These are phyloP conservation scores for Yamadazyma buinensis DNA, from an alignment of 1,139 yeast genomes.

Conservation along the genomic window DNA sequence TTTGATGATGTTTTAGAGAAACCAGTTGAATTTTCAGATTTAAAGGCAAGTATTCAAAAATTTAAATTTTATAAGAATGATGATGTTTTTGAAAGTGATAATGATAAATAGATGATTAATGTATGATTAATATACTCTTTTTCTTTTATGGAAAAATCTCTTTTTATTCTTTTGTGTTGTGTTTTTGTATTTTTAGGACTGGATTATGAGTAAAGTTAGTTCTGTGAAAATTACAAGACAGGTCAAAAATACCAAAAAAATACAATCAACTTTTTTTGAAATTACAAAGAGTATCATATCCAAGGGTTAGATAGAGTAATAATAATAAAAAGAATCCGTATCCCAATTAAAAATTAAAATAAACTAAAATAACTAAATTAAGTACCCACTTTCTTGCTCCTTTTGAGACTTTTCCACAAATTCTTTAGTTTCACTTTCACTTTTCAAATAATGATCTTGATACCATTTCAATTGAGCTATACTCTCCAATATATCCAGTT, in stretches of 20 bases:
- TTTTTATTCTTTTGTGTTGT: background rate
- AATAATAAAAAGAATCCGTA: no score
- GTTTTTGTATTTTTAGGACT: no score
- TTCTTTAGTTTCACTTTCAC: conserved; percentile 19
- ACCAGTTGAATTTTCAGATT: conserved; percentile 50
- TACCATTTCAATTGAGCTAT: conserved; percentile 82
- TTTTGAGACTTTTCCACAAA: conserved; percentile 9
- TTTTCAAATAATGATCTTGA: conserved; percentile 55
- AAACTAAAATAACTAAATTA: no score
- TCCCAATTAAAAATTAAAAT: no score
- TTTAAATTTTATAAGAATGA: conserved; percentile 17
- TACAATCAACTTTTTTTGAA: no score
- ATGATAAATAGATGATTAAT: conserved; percentile 13
- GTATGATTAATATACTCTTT: background rate
- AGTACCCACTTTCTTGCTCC: no score
- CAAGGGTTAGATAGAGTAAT: no score
- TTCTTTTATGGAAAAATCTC: background rate
- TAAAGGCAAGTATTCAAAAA: conserved; percentile 22
- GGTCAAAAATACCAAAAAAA: no score
- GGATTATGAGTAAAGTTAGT: no score
- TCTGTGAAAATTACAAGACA: no score
- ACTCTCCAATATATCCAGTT: conserved; percentile 83
- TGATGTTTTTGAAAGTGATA: conserved; percentile 28
- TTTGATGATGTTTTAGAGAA: conserved; percentile 75
- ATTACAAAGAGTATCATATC: no score